Percentiles rank a stretch among this genome's conserved stretches.
Evolutionary conservation across 2,329 filamentous ascomycete genomes (phyloP).

Genomic region (Verticillium nubilum): DNA sequence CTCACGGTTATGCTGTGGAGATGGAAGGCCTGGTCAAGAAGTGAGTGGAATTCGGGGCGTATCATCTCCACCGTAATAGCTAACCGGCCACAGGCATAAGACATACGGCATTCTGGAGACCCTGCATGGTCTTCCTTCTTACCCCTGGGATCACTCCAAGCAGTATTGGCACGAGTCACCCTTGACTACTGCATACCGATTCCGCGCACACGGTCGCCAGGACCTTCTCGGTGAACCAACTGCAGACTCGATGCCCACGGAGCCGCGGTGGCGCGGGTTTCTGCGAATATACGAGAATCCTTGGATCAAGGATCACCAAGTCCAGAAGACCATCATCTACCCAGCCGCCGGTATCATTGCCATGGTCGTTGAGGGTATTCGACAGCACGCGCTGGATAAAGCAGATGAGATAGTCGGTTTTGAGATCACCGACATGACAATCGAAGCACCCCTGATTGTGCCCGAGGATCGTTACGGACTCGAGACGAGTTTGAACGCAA

Average conservation of each 20-base stretch:
- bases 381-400: conserved; percentile 25
- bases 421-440: conserved; percentile 38
- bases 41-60: conserved; percentile 2
- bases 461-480: conserved; percentile 39
- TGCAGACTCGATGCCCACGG: conserved; percentile 35
- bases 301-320: conserved; percentile 46
- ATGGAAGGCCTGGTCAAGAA: conserved; percentile 23
- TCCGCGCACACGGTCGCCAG: conserved; percentile 37
- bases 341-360: conserved; percentile 44
- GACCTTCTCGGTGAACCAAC: conserved; percentile 45
- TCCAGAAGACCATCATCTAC: conserved; percentile 44
- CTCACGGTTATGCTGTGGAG: conserved; percentile 22
- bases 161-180: conserved; percentile 50
- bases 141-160: conserved; percentile 49
- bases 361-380: conserved; percentile 43
- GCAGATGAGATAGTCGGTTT: conserved; percentile 21
- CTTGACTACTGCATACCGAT: conserved; percentile 35
- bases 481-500: conserved; percentile 44
- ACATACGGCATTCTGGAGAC: conserved; percentile 9
- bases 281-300: conserved; percentile 42
- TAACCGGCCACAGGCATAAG: conserved; percentile 5
- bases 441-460: conserved; percentile 47
- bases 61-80: not conserved
- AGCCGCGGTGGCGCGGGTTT: conserved; percentile 44
- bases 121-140: conserved; percentile 41